Conservation (phyloP, 2,329 filamentous ascomycete species). For the Allantophomopsis lycopodina region DNA sequence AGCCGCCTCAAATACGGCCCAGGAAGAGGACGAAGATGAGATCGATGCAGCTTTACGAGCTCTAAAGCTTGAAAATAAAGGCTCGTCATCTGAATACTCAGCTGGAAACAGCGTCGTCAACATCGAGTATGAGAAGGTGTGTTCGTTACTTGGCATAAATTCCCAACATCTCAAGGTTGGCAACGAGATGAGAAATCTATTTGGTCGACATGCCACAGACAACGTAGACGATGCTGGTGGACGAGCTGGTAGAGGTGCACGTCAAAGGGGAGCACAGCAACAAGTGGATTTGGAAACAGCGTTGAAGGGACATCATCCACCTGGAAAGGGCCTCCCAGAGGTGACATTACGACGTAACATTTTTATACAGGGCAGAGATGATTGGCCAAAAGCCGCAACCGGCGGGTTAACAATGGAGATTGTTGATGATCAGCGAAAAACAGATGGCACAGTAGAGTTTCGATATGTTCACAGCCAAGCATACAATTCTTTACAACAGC, state of each 20-base stretch:
- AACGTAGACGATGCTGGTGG: conserved; percentile 32
- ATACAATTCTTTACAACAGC: conserved; percentile 62
- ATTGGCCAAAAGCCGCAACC: conserved; percentile 56
- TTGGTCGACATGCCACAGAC: conserved; percentile 49
- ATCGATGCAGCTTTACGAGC: conserved; percentile 51
- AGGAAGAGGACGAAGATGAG: conserved; percentile 32
- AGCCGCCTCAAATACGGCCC: neutral
- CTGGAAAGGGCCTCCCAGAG: conserved; percentile 42
- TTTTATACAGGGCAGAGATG: conserved; percentile 58
- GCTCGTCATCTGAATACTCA: conserved; percentile 5
- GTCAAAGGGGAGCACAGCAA: conserved; percentile 24
- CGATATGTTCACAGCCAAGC: conserved; percentile 58
- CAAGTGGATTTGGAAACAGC: conserved; percentile 24
- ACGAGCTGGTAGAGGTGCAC: conserved; percentile 20
- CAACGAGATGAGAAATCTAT: conserved; percentile 79
- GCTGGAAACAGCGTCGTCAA: conserved; percentile 8
- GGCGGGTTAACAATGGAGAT: conserved; percentile 77
- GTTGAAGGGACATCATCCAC: conserved; percentile 25
- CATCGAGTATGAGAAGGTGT: conserved; percentile 29
- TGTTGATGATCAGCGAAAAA: conserved; percentile 24
- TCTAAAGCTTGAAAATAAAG: conserved; percentile 29
- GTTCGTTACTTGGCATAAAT: conserved; percentile 44
- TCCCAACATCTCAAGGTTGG: conserved; percentile 67
- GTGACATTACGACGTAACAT: conserved; percentile 48
- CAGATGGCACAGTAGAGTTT: conserved; percentile 56